Evolutionary conservation across 371 early-diverging fungal genomes (phyloP).

Genomic region (Mortierella sp.): DNA sequence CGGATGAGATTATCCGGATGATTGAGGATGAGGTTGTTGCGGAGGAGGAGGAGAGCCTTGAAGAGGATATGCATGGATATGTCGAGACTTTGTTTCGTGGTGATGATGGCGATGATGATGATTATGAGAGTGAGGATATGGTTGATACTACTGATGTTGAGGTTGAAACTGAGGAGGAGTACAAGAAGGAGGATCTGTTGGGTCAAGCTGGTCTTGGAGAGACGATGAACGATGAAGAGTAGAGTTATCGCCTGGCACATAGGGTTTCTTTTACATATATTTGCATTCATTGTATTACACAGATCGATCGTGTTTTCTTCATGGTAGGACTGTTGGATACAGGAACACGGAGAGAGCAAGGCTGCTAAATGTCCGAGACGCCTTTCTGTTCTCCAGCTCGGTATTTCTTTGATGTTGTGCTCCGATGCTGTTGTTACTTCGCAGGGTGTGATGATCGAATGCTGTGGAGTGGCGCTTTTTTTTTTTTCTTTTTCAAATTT

Average conservation of each 20-base stretch:
- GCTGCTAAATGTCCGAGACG: too few species aligned
- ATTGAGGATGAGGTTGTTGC: conserved; percentile 9
- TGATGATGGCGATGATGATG: not conserved
- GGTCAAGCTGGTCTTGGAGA: not conserved
- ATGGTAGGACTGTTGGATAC: too few species aligned
- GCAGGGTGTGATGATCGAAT: too few species aligned
- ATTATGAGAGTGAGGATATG: not conserved
- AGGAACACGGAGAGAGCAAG: too few species aligned
- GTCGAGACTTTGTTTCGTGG: conserved; percentile 2
- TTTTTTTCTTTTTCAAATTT: too few species aligned
- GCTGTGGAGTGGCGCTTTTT: too few species aligned
- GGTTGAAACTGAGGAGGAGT: not conserved
- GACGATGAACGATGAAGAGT: conserved; percentile 37
- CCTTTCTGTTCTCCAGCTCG: too few species aligned
- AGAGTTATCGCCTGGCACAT: too few species aligned
- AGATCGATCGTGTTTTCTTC: too few species aligned
- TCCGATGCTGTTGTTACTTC: not conserved
- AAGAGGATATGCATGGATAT: not conserved
- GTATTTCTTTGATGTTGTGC: not conserved
- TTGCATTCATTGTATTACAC: too few species aligned
- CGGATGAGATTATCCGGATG: not conserved
- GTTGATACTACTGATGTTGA: not conserved
- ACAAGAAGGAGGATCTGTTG: not conserved
- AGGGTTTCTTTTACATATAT: too few species aligned
- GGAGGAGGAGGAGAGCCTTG: conserved; percentile 8